Evolutionary conservation across 257 asterid genomes (phyloP), one percentile per base, ranked within the genome.

Genomic region (Solanum habrochaites): DNA sequence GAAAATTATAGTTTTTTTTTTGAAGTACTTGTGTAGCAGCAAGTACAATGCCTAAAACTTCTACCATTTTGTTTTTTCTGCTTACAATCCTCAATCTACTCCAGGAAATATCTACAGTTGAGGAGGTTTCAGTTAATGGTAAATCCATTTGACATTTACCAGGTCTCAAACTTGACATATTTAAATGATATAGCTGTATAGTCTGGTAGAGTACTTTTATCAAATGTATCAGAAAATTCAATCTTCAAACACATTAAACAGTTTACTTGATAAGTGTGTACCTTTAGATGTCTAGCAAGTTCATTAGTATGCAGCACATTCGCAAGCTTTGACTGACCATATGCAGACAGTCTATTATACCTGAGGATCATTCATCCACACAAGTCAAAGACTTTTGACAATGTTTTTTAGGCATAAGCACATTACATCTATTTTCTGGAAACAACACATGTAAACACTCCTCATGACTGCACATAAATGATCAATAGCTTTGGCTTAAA

Each of bases 271-370:
- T 81, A 27, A 81, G 31, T 47, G 85, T 49, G 29, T 88, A 96
- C 99, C 97, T 94, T 94, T 23, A 96, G 89, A 83, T 88, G 93
- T 83, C 94, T 89, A 2, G 94, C 35, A 74, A 96, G 91, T 92
- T 94, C 99, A 60, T 93, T 93, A 18, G 98, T 90, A 67, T 96
- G 99, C 85, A 96, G 93, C 74, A 93, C 62, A 56, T 94, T 96
- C 75, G 98, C 93, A 58, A 96, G 99, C 91, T 96, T 96, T 87
- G 99, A 95, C 90, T 96, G 99, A 81, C 97, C 95, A 87, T 96
- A 96, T 9, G 99, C 98, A 85, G 62, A 72, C 86, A 88, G 87
- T n/a, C 85, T 88, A 75, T 8, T 82, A 87, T 93, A 94, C 87
- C 99, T 96, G 95, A 87, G 86, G 72, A 67, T 52, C 85, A 70